These are phyloP conservation scores for Cyclanthera cordifolia DNA, from an alignment of 306 rosid genomes.

Conservation along the genomic window DNA sequence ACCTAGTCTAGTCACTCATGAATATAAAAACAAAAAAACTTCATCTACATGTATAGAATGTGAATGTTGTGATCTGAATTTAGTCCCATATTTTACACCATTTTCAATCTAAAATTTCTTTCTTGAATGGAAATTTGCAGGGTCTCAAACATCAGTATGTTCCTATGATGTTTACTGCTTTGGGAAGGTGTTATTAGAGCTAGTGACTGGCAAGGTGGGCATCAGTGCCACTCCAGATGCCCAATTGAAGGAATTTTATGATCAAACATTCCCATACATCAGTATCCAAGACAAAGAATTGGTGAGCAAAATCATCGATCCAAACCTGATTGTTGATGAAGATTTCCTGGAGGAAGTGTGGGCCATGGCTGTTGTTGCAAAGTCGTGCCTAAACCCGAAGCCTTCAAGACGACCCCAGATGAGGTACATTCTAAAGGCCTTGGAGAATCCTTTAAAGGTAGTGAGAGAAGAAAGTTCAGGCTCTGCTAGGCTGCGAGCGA, in stretches of 20 bases:
- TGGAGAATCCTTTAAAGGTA: slow-evolving; percentile 86
- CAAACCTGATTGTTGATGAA: slow-evolving; percentile 65
- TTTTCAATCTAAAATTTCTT: neutral
- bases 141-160: slow-evolving; percentile 51
- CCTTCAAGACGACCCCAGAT: slow-evolving; percentile 77
- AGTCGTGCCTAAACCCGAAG: slow-evolving; percentile 82
- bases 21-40: no score
- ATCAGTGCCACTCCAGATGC: slow-evolving; percentile 55
- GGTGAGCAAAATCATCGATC: slow-evolving; percentile 72
- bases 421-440: slow-evolving; percentile 81
- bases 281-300: slow-evolving; percentile 75
- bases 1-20: no score
- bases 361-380: slow-evolving; percentile 91
- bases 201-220: slow-evolving; percentile 78
- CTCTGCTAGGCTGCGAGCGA: slow-evolving; percentile 63
- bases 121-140: slow-evolving; percentile 29
- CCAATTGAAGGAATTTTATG: slow-evolving; percentile 51
- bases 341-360: slow-evolving; percentile 93
- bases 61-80: neutral
- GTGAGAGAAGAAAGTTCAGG: slow-evolving; percentile 70
- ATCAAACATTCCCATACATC: slow-evolving; percentile 49
- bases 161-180: slow-evolving; percentile 85
- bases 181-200: slow-evolving; percentile 85
- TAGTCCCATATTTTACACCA: neutral
- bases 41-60: neutral